Percentiles rank a stretch among this genome's conserved stretches.
These are phyloP conservation scores for Penicillium canariense DNA, from an alignment of 495 filamentous ascomycete species.

Conservation along the genomic window DNA sequence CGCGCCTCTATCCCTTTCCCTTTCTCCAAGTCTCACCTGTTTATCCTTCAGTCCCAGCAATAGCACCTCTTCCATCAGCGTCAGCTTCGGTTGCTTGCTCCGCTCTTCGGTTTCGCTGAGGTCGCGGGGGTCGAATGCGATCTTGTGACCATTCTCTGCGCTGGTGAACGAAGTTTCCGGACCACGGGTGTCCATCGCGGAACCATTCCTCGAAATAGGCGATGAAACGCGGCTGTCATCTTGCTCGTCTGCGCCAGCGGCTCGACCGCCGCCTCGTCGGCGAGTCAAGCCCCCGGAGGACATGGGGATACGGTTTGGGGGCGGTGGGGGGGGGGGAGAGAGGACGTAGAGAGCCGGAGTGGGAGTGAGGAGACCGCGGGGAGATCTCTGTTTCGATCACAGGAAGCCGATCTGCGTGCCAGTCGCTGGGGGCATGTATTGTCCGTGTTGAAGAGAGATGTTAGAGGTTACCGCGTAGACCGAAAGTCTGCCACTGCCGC, in stretches of 20 bases:
- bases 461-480: slow-evolving; percentile 28
- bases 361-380: slow-evolving; percentile 6
- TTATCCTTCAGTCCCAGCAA: slow-evolving; percentile 96
- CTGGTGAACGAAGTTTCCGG: slow-evolving; percentile 91
- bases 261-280: slow-evolving; percentile 68
- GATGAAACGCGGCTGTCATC: slow-evolving; percentile 70
- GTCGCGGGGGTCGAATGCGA: slow-evolving; percentile 95
- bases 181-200: slow-evolving; percentile 59
- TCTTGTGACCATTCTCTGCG: slow-evolving; percentile 96
- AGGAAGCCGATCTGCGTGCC: slow-evolving; percentile 28
- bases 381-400: slow-evolving; percentile 1
- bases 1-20: not conserved
- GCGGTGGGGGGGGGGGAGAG: slow-evolving; percentile 16
- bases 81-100: slow-evolving; percentile 96
- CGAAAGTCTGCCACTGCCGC: slow-evolving; percentile 28
- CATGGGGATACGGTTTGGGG: slow-evolving; percentile 45
- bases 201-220: slow-evolving; percentile 57
- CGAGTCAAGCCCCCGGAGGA: slow-evolving; percentile 72
- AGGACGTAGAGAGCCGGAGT: slow-evolving; percentile 6
- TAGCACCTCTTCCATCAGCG: slow-evolving; percentile 96
- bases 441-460: slow-evolving; percentile 18
- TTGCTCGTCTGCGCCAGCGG: slow-evolving; percentile 52
- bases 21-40: slow-evolving; percentile 59
- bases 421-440: slow-evolving; percentile 28
- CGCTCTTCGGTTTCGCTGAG: slow-evolving; percentile 96